These are phyloP conservation scores for Stephanocyclus meneghinianus DNA, from an alignment of 352 stramenopile genomes.

Conservation along the genomic window DNA sequence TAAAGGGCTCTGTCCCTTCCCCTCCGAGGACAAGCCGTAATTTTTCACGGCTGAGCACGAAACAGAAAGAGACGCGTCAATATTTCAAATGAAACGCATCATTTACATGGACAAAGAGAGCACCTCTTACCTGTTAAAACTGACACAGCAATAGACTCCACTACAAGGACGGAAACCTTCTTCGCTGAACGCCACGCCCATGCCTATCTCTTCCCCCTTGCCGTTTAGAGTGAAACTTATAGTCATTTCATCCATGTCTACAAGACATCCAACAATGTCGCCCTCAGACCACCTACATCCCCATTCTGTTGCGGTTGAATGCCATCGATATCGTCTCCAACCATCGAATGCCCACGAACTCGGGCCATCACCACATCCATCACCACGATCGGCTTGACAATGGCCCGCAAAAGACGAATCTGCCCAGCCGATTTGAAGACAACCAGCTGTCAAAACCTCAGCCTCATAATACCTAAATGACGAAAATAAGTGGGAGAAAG, in stretches of 20 bases:
- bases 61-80: constrained; percentile 2
- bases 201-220: constrained; percentile 84
- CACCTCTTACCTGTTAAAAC: constrained; percentile 79
- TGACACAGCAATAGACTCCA: constrained; percentile 85
- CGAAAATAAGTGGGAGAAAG: not conserved
- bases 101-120: constrained; percentile 1
- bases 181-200: constrained; percentile 83
- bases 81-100: not conserved
- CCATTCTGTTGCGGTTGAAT: constrained; percentile 77
- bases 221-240: constrained; percentile 86
- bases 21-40: constrained; percentile 82
- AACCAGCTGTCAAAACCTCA: constrained; percentile 79
- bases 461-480: constrained; percentile 78
- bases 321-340: constrained; percentile 83
- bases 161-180: constrained; percentile 81
- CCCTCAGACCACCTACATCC: constrained; percentile 82
- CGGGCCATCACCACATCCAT: constrained; percentile 82
- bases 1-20: constrained; percentile 73
- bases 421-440: constrained; percentile 84
- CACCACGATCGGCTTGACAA: constrained; percentile 79
- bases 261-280: constrained; percentile 81
- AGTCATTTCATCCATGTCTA: constrained; percentile 81
- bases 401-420: constrained; percentile 81
- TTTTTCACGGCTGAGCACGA: constrained; percentile 68
- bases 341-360: constrained; percentile 84